Base-by-base conservation (phyloP, 768 basidiomycete species). In the Fistulinella prunicolor region DNA sequence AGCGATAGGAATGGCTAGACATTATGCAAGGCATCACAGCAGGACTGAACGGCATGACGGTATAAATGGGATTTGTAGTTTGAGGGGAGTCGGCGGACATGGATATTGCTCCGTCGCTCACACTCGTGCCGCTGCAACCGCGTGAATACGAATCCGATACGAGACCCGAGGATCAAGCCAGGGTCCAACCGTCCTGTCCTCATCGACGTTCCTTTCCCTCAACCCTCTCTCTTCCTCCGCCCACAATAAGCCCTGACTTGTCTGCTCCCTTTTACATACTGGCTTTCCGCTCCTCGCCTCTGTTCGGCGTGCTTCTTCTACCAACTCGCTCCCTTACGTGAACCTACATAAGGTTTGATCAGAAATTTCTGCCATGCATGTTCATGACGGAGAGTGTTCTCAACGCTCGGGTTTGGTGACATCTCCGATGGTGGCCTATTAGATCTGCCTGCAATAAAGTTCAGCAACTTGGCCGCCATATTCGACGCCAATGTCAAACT, bases 81-180 rank as follows among this genome's bases (percentile, higher is more conserved):
- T 49, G 51, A 57, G 38, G 51, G 49, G 53, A 46, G 42, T 56
- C 66, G 66, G 66, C 66, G 66, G 66, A 67, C 57, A 67, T 67
- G 55, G 30, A 38, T 48, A 46, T 54, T 67, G 53, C 61, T 68
- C 66, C 67, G 65, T 62, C 55, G 38, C 22, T 46, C 50, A 46
- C 53, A 55, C 50, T 46, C 45, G 37, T 37, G 39, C 54, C 64
- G 58, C 47, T 53, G 44, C 54, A 54, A 66, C 60, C 61, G 59
- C 67, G 62, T 47, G 63, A 66, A 57, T 8, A 34, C 36, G 46
- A 48, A 38, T 54, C 52, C 54, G 57, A 45, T 55, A 59, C 63
- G 58, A 56, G 60, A 45, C 58, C 58, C 63, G 56, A 61, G 63
- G 54, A 53, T 42, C 17, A 36, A 5, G 12, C 5, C 35, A n/a